Percentiles rank a stretch among this genome's conserved stretches.
These are phyloP conservation scores for Syzygium oleosum DNA, from an alignment of 345 rosid genomes.

Conservation along the genomic window DNA sequence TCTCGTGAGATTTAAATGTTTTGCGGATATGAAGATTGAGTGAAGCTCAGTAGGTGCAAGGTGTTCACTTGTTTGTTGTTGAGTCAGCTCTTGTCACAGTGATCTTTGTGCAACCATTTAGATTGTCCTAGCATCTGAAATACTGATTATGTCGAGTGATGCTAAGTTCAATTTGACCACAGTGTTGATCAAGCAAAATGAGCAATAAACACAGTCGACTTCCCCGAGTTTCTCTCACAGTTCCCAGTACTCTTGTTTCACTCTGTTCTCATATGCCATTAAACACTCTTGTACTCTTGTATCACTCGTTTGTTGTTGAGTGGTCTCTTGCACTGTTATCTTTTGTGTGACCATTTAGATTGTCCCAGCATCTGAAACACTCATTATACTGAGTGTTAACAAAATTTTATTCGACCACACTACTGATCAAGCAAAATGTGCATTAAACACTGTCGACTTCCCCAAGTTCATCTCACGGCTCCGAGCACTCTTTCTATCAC, in stretches of 20 bases:
- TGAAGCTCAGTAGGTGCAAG: not conserved
- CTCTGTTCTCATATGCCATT: not conserved
- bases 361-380: not conserved
- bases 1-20: not conserved
- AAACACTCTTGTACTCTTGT: not conserved
- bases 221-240: not conserved
- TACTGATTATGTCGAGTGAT: not conserved
- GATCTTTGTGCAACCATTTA: not conserved
- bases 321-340: not conserved
- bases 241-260: not conserved
- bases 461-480: not conserved
- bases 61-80: not conserved
- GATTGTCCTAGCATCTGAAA: not conserved
- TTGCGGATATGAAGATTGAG: not conserved
- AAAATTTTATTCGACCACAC: not conserved
- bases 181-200: not conserved
- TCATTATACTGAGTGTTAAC: not conserved
- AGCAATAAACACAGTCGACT: not conserved
- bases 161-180: not conserved
- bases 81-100: not conserved
- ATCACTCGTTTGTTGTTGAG: not conserved
- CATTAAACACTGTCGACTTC: not conserved
- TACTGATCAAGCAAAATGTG: not conserved
- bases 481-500: not conserved
- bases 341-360: not conserved